A percentile compares a stretch with the other conserved stretches of the same genome.
Conservation (phyloP, 2,329 filamentous ascomycete species). For the Aciculosporium take region DNA sequence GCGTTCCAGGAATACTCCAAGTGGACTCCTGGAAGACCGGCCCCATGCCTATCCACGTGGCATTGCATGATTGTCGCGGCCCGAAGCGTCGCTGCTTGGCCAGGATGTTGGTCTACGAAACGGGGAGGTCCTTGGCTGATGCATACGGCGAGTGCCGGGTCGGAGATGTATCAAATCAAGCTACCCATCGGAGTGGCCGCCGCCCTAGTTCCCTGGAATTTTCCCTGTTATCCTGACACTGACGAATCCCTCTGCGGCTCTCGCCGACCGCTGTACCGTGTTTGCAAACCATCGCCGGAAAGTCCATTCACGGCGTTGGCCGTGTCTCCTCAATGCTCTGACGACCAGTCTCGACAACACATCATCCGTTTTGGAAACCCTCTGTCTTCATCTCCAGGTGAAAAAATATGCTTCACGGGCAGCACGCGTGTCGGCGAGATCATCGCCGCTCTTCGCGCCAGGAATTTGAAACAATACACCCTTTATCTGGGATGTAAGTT, state of each 20-base stretch:
- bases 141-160: slow-evolving; percentile 42
- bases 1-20: slow-evolving; percentile 25
- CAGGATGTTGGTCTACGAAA: slow-evolving; percentile 30
- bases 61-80: slow-evolving; percentile 20
- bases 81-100: slow-evolving; percentile 26
- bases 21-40: slow-evolving; percentile 21
- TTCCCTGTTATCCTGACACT: slow-evolving; percentile 38
- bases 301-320: slow-evolving; percentile 61
- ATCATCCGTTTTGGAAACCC: slow-evolving; percentile 28
- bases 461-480: slow-evolving; percentile 50
- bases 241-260: slow-evolving; percentile 34
- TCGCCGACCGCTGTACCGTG: slow-evolving; percentile 66
- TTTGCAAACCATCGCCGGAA: slow-evolving; percentile 58
- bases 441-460: slow-evolving; percentile 44
- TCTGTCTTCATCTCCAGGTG: slow-evolving; percentile 30
- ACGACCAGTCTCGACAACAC: slow-evolving; percentile 34
- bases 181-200: slow-evolving; percentile 23
- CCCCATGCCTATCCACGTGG: slow-evolving; percentile 22
- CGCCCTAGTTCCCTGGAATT: slow-evolving; percentile 39
- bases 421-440: slow-evolving; percentile 55
- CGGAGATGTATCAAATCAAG: slow-evolving; percentile 56
- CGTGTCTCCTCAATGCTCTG: slow-evolving; percentile 50
- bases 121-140: slow-evolving; percentile 42
- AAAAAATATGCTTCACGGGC: slow-evolving; percentile 67
- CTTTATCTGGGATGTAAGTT: slow-evolving; percentile 61